These are phyloP conservation scores for Alternaria sp. DNA, from an alignment of 2,329 filamentous ascomycete genomes.

Conservation along the genomic window DNA sequence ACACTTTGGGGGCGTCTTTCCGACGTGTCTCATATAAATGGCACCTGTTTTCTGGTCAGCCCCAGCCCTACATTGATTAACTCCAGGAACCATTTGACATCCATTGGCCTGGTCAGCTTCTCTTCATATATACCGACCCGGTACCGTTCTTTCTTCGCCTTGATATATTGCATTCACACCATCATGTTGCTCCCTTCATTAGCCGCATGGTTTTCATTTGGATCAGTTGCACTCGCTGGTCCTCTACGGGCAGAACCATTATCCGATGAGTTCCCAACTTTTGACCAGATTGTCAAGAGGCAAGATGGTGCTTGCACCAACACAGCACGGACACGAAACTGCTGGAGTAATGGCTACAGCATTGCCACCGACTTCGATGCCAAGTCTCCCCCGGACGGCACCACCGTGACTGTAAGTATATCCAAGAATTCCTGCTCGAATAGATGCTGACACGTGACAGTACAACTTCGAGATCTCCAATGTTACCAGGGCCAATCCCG, in stretches of 20 bases:
- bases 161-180: constrained; percentile 12
- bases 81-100: constrained; percentile 6
- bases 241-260: constrained; percentile 25
- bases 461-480: constrained; percentile 53
- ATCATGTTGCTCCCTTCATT: constrained; percentile 35
- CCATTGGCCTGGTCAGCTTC: constrained; percentile 16
- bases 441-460: constrained; percentile 17
- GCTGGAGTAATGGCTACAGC: constrained; percentile 53
- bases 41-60: constrained; percentile 4
- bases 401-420: constrained; percentile 35
- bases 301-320: constrained; percentile 50
- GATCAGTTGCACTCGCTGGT: constrained; percentile 35
- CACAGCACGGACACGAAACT: constrained; percentile 47
- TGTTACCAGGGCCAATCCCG: constrained; percentile 46
- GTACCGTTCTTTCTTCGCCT: constrained; percentile 1
- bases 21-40: constrained; percentile 23
- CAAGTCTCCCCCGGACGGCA: constrained; percentile 51
- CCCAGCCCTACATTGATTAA: constrained; percentile 12
- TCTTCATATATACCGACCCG: constrained; percentile 13
- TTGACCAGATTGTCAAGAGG: constrained; percentile 30
- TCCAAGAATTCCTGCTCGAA: neutral
- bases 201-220: constrained; percentile 33
- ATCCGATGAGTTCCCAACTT: constrained; percentile 11
- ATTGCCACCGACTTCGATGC: constrained; percentile 55
- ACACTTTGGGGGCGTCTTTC: constrained; percentile 1